phyloP scores from a whole-genome alignment of 345 rosid genomes.

The Clarkia xantiana region DNA sequence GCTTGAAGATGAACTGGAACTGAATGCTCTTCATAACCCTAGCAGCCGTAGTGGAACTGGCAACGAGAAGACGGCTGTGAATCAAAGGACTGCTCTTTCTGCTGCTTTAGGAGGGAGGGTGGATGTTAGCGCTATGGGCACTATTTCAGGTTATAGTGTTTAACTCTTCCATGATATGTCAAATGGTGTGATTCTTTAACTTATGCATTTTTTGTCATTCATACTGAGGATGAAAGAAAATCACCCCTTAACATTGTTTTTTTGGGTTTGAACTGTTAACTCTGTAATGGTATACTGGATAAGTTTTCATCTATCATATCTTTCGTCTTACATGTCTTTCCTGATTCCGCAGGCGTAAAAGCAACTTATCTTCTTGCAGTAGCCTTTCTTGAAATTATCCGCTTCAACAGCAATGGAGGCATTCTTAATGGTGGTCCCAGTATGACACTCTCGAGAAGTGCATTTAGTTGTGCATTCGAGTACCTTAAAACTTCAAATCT shows the following conservation, averaged over 20 bases:
- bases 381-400: conserved; percentile 84
- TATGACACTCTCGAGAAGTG: conserved; percentile 73
- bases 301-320: background rate
- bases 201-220: too few relatives aligned
- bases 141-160: conserved; percentile 66
- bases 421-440: conserved; percentile 68
- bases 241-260: too few relatives aligned
- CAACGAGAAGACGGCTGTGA: conserved; percentile 85
- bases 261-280: too few relatives aligned
- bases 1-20: conserved; percentile 99
- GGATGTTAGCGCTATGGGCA: conserved; percentile 72
- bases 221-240: background rate
- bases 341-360: conserved; percentile 63
- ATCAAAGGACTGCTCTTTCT: conserved; percentile 80
- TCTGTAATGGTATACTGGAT: background rate
- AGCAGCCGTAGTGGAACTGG: conserved; percentile 87
- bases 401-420: conserved; percentile 97
- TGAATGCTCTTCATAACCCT: conserved; percentile 90
- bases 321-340: conserved; percentile 7
- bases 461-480: conserved; percentile 93
- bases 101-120: conserved; percentile 92
- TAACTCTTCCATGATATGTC: conserved; percentile 3
- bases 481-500: conserved; percentile 92
- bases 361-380: conserved; percentile 99
- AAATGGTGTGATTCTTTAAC: conserved; percentile 1